Evolutionary conservation across 257 asterid species (phyloP).

Genomic region (Jacaranda mimosifolia): DNA sequence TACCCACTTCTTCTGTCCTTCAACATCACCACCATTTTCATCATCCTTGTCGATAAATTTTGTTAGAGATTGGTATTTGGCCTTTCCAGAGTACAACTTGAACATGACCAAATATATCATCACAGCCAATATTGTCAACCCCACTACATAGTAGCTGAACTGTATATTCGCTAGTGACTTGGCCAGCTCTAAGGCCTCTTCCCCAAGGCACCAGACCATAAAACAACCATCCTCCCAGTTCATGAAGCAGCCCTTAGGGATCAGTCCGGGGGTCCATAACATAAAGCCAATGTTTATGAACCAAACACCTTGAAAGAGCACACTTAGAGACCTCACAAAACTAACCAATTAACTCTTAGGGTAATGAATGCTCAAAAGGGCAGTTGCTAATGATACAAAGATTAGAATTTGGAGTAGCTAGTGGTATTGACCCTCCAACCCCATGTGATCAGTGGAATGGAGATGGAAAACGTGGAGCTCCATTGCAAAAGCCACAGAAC

Average conservation of each 20-base stretch:
- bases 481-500: conserved; percentile 54
- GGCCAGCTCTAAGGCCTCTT: conserved; percentile 52
- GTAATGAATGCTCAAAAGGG: conserved; percentile 50
- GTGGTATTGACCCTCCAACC: conserved; percentile 69
- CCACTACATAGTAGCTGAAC: conserved; percentile 56
- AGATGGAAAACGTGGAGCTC: conserved; percentile 62
- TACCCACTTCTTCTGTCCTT: too few relatives aligned
- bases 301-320: conserved; percentile 63
- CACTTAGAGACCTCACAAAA: conserved; percentile 51
- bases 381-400: conserved; percentile 46
- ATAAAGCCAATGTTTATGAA: conserved; percentile 56
- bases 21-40: too few relatives aligned
- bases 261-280: conserved; percentile 53
- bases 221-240: conserved; percentile 46
- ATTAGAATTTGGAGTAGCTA: conserved; percentile 32
- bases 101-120: conserved; percentile 39
- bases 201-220: conserved; percentile 50
- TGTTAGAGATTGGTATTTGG: too few relatives aligned
- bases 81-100: conserved; percentile 28
- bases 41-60: too few relatives aligned
- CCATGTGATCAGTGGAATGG: conserved; percentile 71
- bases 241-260: conserved; percentile 47
- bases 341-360: conserved; percentile 54
- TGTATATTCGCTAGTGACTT: conserved; percentile 55
- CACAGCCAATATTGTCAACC: conserved; percentile 38